Base-by-base conservation (phyloP, 805 yeast genomes). In the Debaryomyces prosopidis region DNA sequence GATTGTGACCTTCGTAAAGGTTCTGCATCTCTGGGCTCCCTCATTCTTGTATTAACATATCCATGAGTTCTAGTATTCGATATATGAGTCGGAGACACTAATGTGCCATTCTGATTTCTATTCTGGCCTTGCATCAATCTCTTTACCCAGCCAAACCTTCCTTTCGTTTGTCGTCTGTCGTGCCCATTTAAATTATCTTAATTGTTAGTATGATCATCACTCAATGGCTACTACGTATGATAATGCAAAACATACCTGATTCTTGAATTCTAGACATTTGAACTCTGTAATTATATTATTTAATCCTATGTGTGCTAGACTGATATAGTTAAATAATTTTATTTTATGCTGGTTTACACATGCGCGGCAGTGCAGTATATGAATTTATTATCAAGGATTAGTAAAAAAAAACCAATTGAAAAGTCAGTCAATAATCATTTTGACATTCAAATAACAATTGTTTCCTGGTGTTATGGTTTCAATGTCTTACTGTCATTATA, bases 81-180 rank as follows among this genome's bases (percentile, higher is more conserved):
- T 2, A 23, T 16, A n/a, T 34, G 12, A 17, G 37, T 7, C 17
- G n/a, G 8, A 3, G 37, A 16, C 19, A n/a, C 37, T 5, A 34
- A 16, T 9, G 23, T n/a, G 12, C 36, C 39, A 35, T 43, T 18
- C 36, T 48, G 47, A 34, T 46, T 39, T 48, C 65, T 56, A 42
- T 50, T 59, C 36, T 57, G 71, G 34, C 71, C 69, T 48, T 68
- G 73, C 60, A 69, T 69, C 27, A 69, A 63, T 35, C 75, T 53
- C 42, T 58, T 60, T n/a, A 69, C 75, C 75, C 75, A 69, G 15
- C 68, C 60, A 46, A 69, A 69, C 18, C 74, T 55, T 42, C 65
- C 62, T 19, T 62, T 55, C 26, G 57, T 49, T 32, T 64, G 64
- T 31, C 69, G 61, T 52, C 54, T 63, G 39, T 64, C 68, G 35